Conservation (phyloP, 768 basidiomycete genomes). For the Phanerodontia chrysosporium region DNA sequence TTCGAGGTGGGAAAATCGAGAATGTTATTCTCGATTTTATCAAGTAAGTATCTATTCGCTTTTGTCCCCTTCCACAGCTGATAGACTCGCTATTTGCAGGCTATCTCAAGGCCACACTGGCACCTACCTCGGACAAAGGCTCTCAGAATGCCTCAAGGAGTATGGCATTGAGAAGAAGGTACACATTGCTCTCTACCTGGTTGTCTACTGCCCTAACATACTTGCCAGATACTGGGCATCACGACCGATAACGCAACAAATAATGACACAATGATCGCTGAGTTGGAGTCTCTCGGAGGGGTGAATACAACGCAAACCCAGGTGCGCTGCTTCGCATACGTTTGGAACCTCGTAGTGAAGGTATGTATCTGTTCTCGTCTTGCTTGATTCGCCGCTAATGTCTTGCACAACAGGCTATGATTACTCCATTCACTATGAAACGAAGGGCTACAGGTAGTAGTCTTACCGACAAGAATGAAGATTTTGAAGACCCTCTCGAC, state of each 20-base stretch:
- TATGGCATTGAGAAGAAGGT: background rate
- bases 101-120: conserved; percentile 1
- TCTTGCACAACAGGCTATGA: conserved; percentile 17
- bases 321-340: conserved; percentile 28
- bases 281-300: background rate
- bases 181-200: background rate
- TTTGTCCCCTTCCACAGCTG: too few species aligned
- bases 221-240: conserved; percentile 11
- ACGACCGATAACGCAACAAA: conserved; percentile 35
- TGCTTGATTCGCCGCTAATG: too few species aligned
- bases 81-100: background rate
- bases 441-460: conserved; percentile 4
- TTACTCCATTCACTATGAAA: conserved; percentile 16
- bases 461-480: too few species aligned
- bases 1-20: background rate
- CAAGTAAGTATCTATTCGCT: background rate
- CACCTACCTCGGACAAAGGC: background rate
- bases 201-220: background rate
- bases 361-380: background rate
- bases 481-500: too few species aligned
- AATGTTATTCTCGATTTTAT: background rate
- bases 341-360: conserved; percentile 30
- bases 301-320: background rate
- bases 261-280: conserved; percentile 29
- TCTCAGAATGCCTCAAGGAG: background rate